Conservation (phyloP, 768 basidiomycete genomes). For the Tricholoma terreum region DNA sequence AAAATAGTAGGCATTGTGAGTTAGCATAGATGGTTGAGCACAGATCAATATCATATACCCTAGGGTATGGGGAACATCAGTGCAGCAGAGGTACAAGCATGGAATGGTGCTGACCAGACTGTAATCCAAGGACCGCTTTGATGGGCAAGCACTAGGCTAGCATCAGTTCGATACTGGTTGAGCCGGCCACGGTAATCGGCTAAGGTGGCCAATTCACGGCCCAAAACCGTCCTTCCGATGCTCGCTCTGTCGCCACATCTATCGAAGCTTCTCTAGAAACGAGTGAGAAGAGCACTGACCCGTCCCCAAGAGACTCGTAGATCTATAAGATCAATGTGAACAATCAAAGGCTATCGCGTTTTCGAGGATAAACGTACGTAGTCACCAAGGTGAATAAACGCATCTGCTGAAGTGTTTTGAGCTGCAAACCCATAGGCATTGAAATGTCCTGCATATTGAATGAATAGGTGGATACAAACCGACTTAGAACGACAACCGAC, state of each 20-base stretch:
- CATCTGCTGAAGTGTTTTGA: slow-evolving; percentile 48
- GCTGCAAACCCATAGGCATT: slow-evolving; percentile 59
- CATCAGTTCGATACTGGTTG: slow-evolving; percentile 52
- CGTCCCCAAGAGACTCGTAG: slow-evolving; percentile 45
- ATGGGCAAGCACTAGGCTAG: slow-evolving; percentile 45
- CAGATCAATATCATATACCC: neutral
- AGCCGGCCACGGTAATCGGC: slow-evolving; percentile 52
- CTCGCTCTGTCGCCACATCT: slow-evolving; percentile 28
- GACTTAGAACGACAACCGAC: slow-evolving; percentile 20
- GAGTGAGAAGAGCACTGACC: slow-evolving; percentile 14
- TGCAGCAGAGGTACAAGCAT: neutral
- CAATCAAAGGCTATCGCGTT: neutral
- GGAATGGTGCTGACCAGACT: slow-evolving; percentile 39
- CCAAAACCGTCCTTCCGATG: slow-evolving; percentile 49
- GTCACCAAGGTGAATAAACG: slow-evolving; percentile 58
- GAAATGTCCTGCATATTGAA: slow-evolving; percentile 43
- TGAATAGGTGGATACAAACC: neutral
- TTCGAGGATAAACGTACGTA: slow-evolving; percentile 37
- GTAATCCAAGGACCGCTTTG: slow-evolving; percentile 52
- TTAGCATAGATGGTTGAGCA: neutral
- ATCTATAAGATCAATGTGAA: slow-evolving; percentile 29
- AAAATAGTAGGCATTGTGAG: neutral
- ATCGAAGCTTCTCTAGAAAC: neutral
- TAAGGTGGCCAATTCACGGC: slow-evolving; percentile 55
- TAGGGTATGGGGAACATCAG: neutral